Percentiles rank a stretch among this genome's conserved stretches.
These are phyloP conservation scores for Aechmea fasciata DNA, from an alignment of 176 grass and related monocot genomes.

Conservation along the genomic window DNA sequence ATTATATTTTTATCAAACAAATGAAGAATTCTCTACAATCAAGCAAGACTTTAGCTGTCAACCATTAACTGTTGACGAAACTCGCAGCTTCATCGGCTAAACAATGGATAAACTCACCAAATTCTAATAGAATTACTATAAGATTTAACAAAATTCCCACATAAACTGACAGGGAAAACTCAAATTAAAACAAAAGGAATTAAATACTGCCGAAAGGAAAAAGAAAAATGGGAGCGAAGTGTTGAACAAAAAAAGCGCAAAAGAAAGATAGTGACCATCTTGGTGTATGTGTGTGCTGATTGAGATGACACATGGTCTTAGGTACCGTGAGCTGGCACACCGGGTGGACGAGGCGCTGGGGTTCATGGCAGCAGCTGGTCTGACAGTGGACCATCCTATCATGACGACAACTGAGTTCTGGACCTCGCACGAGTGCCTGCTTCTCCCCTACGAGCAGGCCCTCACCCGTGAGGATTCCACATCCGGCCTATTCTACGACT, in stretches of 20 bases:
- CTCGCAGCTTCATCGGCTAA: no score
- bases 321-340: slow-evolving; percentile 84
- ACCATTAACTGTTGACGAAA: no score
- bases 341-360: slow-evolving; percentile 92
- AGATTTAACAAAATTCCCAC: no score
- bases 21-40: no score
- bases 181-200: background rate
- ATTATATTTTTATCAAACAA: no score
- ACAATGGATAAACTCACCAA: no score
- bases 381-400: slow-evolving; percentile 82
- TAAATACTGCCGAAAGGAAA: background rate
- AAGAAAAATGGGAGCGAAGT: no score
- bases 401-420: slow-evolving; percentile 97
- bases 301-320: slow-evolving; percentile 7
- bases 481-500: slow-evolving; percentile 84
- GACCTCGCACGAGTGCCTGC: slow-evolving; percentile 94
- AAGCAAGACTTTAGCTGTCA: no score
- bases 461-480: slow-evolving; percentile 92
- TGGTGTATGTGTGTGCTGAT: no score
- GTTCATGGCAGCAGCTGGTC: slow-evolving; percentile 89
- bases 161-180: background rate
- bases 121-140: no score
- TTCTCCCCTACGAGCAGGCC: slow-evolving; percentile 87
- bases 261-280: no score
- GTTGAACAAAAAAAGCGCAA: no score